A percentile compares a stretch with the other conserved stretches of the same genome.
Evolutionary conservation across 805 yeast genomes (phyloP).

Genomic region (Yamadazyma scolyti): DNA sequence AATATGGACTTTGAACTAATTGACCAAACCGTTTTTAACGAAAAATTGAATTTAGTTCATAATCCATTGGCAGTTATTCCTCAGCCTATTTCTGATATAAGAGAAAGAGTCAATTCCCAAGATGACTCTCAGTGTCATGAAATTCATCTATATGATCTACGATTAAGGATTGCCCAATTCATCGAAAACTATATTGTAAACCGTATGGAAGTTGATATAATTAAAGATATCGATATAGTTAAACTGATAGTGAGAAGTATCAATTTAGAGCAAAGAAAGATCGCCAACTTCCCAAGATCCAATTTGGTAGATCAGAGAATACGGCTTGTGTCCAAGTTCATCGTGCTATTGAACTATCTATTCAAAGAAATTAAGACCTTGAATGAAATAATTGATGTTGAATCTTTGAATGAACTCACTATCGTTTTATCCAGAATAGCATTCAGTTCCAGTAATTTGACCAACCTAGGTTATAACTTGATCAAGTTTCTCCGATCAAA

Average conservation of each 20-base stretch:
- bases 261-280: slow-evolving; percentile 46
- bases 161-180: slow-evolving; percentile 43
- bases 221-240: slow-evolving; percentile 36
- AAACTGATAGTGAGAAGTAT: slow-evolving; percentile 40
- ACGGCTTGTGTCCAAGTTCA: slow-evolving; percentile 36
- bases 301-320: slow-evolving; percentile 32
- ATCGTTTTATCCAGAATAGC: slow-evolving; percentile 53
- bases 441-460: slow-evolving; percentile 39
- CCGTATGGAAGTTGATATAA: slow-evolving; percentile 18
- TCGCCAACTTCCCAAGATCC: slow-evolving; percentile 45
- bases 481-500: slow-evolving; percentile 32
- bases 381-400: slow-evolving; percentile 34
- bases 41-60: slow-evolving; percentile 16
- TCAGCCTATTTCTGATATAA: slow-evolving; percentile 18
- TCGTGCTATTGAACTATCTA: slow-evolving; percentile 36
- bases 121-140: slow-evolving; percentile 33
- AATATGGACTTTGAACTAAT: slow-evolving; percentile 41
- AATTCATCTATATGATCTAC: slow-evolving; percentile 37
- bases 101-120: neutral
- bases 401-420: slow-evolving; percentile 42
- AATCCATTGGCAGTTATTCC: slow-evolving; percentile 21
- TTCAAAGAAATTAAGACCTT: slow-evolving; percentile 29
- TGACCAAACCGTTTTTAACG: slow-evolving; percentile 37
- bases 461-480: slow-evolving; percentile 33
- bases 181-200: slow-evolving; percentile 44